Evolutionary conservation across 768 basidiomycete genomes (phyloP).

Genomic region (Lactarius hengduanensis): DNA sequence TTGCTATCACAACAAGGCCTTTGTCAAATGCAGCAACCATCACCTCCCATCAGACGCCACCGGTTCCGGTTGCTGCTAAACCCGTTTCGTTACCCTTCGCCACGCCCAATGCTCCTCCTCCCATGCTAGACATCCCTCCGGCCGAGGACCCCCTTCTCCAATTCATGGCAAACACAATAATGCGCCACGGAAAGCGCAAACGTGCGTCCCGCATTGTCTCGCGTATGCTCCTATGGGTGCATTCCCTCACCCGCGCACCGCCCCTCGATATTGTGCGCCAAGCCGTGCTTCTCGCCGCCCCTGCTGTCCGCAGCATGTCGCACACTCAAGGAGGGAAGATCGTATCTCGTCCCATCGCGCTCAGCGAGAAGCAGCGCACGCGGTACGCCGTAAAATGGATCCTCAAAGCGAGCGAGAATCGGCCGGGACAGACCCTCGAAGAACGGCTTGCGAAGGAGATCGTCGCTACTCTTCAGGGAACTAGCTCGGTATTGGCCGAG

Average conservation of each 20-base stretch:
- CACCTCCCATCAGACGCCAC: conserved; percentile 5
- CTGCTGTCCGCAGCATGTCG: conserved; percentile 61
- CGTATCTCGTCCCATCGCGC: conserved; percentile 62
- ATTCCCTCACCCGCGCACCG: conserved; percentile 70
- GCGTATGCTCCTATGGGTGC: conserved; percentile 67
- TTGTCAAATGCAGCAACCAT: conserved; percentile 16
- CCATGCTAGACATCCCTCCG: conserved; percentile 58
- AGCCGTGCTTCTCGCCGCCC: conserved; percentile 67
- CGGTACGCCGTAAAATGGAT: conserved; percentile 72
- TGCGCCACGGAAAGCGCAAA: conserved; percentile 63
- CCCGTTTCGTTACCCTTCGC: background rate
- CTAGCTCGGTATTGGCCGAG: conserved; percentile 55
- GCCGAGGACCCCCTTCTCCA: conserved; percentile 70
- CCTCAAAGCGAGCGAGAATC: conserved; percentile 55
- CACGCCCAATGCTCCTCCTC: conserved; percentile 11
- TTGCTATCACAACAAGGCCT: conserved; percentile 13
- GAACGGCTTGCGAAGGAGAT: conserved; percentile 80
- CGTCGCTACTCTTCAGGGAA: conserved; percentile 64
- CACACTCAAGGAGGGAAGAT: conserved; percentile 64
- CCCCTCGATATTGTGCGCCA: conserved; percentile 76
- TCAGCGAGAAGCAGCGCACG: conserved; percentile 79
- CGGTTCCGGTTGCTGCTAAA: background rate
- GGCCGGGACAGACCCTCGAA: conserved; percentile 55
- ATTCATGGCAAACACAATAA: conserved; percentile 61
- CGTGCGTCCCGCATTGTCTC: conserved; percentile 56